These are phyloP conservation scores for Hirsutella thompsonii DNA, from an alignment of 2,329 filamentous ascomycete genomes.

Conservation along the genomic window DNA sequence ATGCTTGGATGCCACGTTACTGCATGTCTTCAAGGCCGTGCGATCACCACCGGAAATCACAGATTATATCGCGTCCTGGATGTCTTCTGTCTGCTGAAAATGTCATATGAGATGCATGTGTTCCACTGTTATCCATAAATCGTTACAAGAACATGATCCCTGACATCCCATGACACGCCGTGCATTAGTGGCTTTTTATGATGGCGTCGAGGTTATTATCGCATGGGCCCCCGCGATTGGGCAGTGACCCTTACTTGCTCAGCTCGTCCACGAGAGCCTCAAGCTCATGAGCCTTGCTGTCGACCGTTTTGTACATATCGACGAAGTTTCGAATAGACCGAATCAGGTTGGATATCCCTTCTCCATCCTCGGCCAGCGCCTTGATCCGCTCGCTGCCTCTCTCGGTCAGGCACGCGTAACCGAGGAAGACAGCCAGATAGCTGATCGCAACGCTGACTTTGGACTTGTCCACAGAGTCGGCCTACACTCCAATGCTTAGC, in stretches of 20 bases:
- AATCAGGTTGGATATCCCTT: conserved; percentile 30
- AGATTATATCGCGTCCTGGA: too few relatives aligned
- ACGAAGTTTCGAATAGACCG: conserved; percentile 43
- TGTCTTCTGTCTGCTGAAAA: too few relatives aligned
- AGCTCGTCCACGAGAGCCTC: conserved; percentile 25
- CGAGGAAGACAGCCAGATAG: conserved; percentile 74
- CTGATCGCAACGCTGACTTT: conserved; percentile 74
- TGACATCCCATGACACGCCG: too few relatives aligned
- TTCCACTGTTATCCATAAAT: too few relatives aligned
- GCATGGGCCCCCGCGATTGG: too few relatives aligned
- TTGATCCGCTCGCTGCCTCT: conserved; percentile 30
- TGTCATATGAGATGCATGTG: too few relatives aligned
- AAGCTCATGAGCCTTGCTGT: conserved; percentile 27
- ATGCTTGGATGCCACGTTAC: too few relatives aligned
- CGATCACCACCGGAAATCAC: too few relatives aligned
- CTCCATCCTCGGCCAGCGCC: conserved; percentile 24
- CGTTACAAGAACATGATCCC: too few relatives aligned
- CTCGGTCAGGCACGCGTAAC: conserved; percentile 57
- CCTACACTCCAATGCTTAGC: conserved; percentile 25
- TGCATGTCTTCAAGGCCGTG: too few relatives aligned
- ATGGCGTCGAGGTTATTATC: too few relatives aligned
- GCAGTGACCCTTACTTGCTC: conserved; percentile 4
- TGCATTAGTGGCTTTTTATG: too few relatives aligned
- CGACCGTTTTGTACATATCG: conserved; percentile 34
- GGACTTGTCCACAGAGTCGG: conserved; percentile 60